Evolutionary conservation across 2,329 filamentous ascomycete species (phyloP).

Genomic region (Beauveria caledonica): DNA sequence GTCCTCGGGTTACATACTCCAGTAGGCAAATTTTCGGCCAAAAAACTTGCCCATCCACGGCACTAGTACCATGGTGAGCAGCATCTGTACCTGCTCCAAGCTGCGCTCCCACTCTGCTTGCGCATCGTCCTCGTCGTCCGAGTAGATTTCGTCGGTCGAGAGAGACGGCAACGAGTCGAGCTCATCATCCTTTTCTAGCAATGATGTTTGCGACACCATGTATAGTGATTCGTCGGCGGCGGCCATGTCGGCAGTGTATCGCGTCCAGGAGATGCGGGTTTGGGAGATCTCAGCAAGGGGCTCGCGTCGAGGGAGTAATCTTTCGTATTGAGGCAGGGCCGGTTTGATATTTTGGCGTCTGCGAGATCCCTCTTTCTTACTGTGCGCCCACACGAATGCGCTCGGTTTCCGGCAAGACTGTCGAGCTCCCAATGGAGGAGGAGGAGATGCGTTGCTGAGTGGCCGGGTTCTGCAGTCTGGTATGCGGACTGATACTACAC

Average conservation of each 20-base stretch:
- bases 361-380: not conserved
- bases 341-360: not conserved
- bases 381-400: not conserved
- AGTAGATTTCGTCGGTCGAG: slow-evolving; percentile 47
- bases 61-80: slow-evolving; percentile 89
- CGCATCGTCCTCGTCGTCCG: slow-evolving; percentile 67
- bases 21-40: slow-evolving; percentile 90
- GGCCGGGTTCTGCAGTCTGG: slow-evolving; percentile 3
- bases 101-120: slow-evolving; percentile 94
- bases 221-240: slow-evolving; percentile 36
- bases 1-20: slow-evolving; percentile 56
- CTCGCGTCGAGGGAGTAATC: not conserved
- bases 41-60: slow-evolving; percentile 93
- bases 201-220: slow-evolving; percentile 40
- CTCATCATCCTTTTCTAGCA: slow-evolving; percentile 47
- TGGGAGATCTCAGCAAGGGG: not conserved
- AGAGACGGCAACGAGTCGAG: slow-evolving; percentile 57
- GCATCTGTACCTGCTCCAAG: slow-evolving; percentile 83
- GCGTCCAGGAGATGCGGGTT: not conserved
- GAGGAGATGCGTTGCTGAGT: not conserved
- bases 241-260: not conserved
- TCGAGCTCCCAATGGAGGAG: slow-evolving; percentile 3
- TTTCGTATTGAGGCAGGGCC: not conserved
- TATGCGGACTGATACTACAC: not conserved
- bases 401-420: not conserved